Percentiles rank a stretch among this genome's conserved stretches.
Conservation (phyloP, 148 eudicot species). For the Bassia scoparia region DNA sequence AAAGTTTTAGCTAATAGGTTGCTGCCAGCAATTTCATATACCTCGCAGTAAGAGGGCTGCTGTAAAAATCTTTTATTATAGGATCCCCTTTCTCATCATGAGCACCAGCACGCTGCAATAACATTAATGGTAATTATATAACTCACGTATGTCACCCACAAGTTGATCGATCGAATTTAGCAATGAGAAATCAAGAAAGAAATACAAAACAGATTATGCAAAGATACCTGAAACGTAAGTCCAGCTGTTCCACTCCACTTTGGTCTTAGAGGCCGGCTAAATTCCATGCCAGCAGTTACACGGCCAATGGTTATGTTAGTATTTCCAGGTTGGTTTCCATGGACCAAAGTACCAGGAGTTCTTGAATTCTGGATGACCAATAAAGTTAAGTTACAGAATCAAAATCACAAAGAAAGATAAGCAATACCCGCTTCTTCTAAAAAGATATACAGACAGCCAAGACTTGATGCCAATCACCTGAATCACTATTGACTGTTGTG, state of each 20-base stretch:
- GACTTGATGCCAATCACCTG: slow-evolving; percentile 51
- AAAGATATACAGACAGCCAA: background rate
- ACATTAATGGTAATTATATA: background rate
- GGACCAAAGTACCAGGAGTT: slow-evolving; percentile 92
- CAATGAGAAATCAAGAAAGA: background rate
- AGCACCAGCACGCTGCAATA: slow-evolving; percentile 84
- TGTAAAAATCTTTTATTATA: slow-evolving; percentile 76
- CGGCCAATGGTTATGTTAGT: slow-evolving; percentile 78
- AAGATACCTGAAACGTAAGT: slow-evolving; percentile 77
- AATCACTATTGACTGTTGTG: slow-evolving; percentile 85
- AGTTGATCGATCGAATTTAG: background rate
- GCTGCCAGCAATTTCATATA: slow-evolving; percentile 15
- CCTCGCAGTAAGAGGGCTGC: slow-evolving; percentile 94
- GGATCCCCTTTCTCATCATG: slow-evolving; percentile 88
- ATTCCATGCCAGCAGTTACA: slow-evolving; percentile 87
- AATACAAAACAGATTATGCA: background rate
- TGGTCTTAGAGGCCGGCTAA: slow-evolving; percentile 83
- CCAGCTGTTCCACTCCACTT: slow-evolving; percentile 99
- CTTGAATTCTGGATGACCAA: slow-evolving; percentile 66
- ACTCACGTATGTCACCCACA: background rate
- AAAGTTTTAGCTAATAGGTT: background rate
- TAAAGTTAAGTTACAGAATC: slow-evolving; percentile 9
- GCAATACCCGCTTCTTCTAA: background rate
- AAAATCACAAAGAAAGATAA: slow-evolving; percentile 1
- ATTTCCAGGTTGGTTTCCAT: slow-evolving; percentile 76